These are phyloP conservation scores for Xylaria cubensis DNA, from an alignment of 495 filamentous ascomycete genomes.

Conservation along the genomic window DNA sequence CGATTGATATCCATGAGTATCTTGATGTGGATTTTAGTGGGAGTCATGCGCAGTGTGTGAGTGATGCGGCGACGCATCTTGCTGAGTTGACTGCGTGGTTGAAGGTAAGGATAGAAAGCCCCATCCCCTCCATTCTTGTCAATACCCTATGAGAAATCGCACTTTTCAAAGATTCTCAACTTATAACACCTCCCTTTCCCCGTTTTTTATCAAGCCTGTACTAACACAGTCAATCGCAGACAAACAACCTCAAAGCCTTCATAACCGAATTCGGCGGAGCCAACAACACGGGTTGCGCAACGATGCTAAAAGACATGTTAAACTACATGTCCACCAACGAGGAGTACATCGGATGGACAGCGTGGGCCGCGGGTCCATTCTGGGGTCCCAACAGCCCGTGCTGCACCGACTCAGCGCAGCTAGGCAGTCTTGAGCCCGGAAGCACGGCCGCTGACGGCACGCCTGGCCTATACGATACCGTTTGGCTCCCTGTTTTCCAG, in stretches of 20 bases:
- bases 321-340: constrained; percentile 58
- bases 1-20: constrained; percentile 62
- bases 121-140: too few relatives aligned
- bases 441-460: constrained; percentile 53
- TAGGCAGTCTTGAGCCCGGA: constrained; percentile 55
- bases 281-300: constrained; percentile 55
- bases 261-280: constrained; percentile 60
- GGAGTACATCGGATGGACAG: constrained; percentile 61
- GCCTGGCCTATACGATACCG: constrained; percentile 52
- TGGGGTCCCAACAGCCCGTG: constrained; percentile 56
- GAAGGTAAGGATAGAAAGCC: constrained; percentile 30
- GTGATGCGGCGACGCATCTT: constrained; percentile 48
- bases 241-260: constrained; percentile 58
- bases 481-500: constrained; percentile 53
- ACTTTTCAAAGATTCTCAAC: too few relatives aligned
- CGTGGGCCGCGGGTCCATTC: constrained; percentile 60
- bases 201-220: too few relatives aligned
- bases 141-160: too few relatives aligned
- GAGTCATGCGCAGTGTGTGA: constrained; percentile 46
- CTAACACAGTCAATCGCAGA: neutral
- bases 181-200: too few relatives aligned
- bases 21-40: constrained; percentile 59
- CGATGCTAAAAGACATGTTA: constrained; percentile 51
- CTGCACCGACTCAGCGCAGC: constrained; percentile 52
- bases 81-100: constrained; percentile 56